phyloP scores from a whole-genome alignment of 106 monocot species.

The Dendrobium catenatum region DNA sequence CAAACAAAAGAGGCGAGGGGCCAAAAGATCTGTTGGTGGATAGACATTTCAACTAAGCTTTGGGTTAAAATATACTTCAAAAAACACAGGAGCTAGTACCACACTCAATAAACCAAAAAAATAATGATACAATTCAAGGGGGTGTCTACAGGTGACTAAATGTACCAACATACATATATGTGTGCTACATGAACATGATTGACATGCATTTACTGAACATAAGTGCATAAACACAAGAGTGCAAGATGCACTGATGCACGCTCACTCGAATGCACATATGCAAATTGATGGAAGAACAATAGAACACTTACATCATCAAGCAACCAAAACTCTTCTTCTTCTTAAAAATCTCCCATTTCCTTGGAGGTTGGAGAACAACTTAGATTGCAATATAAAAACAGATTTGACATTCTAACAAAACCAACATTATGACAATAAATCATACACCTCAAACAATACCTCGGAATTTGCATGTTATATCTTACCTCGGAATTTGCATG shows the following conservation, averaged over 20 bases:
- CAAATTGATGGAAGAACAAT: background rate
- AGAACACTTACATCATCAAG: conserved; percentile 45
- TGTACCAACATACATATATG: background rate
- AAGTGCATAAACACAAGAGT: too few species aligned
- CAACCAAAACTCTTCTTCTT: conserved; percentile 54
- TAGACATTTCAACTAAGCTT: background rate
- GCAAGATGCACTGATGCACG: too few species aligned
- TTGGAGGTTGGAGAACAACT: conserved; percentile 84
- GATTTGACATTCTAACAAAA: conserved; percentile 67
- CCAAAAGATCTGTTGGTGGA: background rate
- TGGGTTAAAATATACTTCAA: too few species aligned
- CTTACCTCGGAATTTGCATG: too few species aligned
- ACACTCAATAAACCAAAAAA: background rate
- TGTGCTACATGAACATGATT: too few species aligned
- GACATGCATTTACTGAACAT: too few species aligned
- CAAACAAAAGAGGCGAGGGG: background rate
- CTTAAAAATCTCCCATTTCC: conserved; percentile 60
- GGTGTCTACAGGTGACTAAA: background rate
- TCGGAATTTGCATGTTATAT: too few species aligned
- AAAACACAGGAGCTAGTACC: background rate
- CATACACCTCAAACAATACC: background rate
- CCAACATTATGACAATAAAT: background rate
- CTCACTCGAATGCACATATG: background rate
- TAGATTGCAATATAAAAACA: conserved; percentile 88
- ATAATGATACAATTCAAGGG: background rate